phyloP scores from a whole-genome alignment of 2,329 filamentous ascomycete genomes.

The Pyricularia grisea region DNA sequence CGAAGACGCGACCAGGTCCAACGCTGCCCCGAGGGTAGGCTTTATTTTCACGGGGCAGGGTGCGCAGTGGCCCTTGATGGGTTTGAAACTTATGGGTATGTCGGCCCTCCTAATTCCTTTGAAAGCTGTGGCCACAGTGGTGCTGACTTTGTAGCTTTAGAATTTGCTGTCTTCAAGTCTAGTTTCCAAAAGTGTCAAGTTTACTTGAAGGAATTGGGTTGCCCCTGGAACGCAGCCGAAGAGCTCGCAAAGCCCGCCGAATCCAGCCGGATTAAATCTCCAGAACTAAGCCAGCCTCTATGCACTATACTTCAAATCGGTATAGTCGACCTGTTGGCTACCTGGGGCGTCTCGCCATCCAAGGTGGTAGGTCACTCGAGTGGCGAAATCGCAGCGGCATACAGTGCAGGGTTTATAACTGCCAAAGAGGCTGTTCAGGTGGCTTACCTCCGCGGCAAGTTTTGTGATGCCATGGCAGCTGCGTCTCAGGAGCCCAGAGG shows the following conservation, averaged over 20 bases:
- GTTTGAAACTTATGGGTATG: conserved; percentile 16
- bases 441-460: conserved; percentile 12
- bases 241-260: conserved; percentile 24
- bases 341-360: conserved; percentile 19
- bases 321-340: conserved; percentile 26
- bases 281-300: conserved; percentile 19
- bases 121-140: too few species aligned
- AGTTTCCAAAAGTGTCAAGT: conserved; percentile 9
- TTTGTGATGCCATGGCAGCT: conserved; percentile 13
- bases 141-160: neutral
- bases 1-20: neutral
- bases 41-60: conserved; percentile 22
- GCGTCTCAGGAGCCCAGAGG: conserved; percentile 10
- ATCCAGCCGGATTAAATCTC: conserved; percentile 8
- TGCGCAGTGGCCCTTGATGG: conserved; percentile 21
- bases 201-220: conserved; percentile 7
- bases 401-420: conserved; percentile 15
- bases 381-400: conserved; percentile 24
- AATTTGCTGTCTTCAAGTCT: neutral
- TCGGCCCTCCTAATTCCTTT: neutral
- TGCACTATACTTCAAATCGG: conserved; percentile 29
- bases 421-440: conserved; percentile 11
- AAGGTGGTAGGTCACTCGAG: conserved; percentile 26
- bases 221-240: conserved; percentile 9
- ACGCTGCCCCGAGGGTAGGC: conserved; percentile 13